Evolutionary conservation across 495 filamentous ascomycete genomes (phyloP), one percentile per base, ranked within the genome.

Genomic region (Penicillium diatomitis): DNA sequence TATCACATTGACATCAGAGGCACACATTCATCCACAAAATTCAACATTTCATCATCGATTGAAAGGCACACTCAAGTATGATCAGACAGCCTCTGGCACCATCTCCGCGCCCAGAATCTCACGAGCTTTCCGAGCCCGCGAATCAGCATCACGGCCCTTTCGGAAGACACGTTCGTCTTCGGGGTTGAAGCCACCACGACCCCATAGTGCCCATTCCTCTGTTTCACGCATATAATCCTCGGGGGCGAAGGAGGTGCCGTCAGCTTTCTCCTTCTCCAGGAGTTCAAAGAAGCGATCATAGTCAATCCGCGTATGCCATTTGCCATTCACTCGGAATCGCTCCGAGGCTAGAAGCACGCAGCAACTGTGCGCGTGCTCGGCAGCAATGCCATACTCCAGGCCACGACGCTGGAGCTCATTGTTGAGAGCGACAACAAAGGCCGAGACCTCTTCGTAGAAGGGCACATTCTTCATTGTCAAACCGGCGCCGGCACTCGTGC

Each of bases 391-490:
- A 51, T 97, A 96, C 2, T 73, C 70, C 38, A 96, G 62, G 0
- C 87, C 87, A 8, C 88, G 70, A 44, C 74, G 74, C 20, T 66
- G 62, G 10, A 96, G 70, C 48, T 83, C 85, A 8, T 65, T 61
- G 39, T 86, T 77, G 1, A 97, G 76, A 8, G 80, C 81, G 6
- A 76, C 68, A 5, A 94, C 90, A 60, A 97, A 97, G 11, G 79
- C 75, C 10, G 74, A 69, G 9, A 97, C 84, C 63, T 97, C 91
- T 54, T 83, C 80, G 64, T 95, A 96, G 67, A 95, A 97, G 0
- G 91, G 91, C 12, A 96, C 91, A 57, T 97, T 96, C 56, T 87
- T 78, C 91, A 96, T 96, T 0, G 84, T 94, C 39, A 96, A 68
- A 0, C 91, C 91, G 2, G 87, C 90, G 44, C 80, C 83, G 4